Percentiles rank a stretch among this genome's conserved stretches.
phyloP scores from a whole-genome alignment of 345 rosid genomes.

The Trapa incisa region DNA sequence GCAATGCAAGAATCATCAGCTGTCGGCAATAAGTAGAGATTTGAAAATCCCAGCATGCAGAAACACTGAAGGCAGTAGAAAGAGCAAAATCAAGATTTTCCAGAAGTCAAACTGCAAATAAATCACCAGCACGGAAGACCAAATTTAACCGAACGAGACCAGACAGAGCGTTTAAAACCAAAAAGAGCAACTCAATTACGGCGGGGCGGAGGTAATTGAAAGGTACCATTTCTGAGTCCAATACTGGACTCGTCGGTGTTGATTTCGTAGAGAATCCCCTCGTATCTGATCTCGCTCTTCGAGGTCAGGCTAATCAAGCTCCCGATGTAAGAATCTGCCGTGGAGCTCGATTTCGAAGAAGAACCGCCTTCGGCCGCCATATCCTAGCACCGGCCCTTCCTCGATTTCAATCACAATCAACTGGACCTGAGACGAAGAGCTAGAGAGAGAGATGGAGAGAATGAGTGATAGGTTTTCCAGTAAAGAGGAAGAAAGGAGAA shows the following conservation, averaged over 20 bases:
- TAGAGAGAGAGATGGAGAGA: background rate
- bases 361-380: conserved; percentile 49
- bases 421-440: background rate
- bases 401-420: background rate
- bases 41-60: too few relatives aligned
- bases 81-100: too few relatives aligned
- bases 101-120: too few relatives aligned
- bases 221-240: conserved; percentile 72
- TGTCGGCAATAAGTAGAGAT: too few relatives aligned
- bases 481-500: too few relatives aligned
- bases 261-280: conserved; percentile 86
- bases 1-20: too few relatives aligned
- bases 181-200: background rate
- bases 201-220: background rate
- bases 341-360: conserved; percentile 26
- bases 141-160: too few relatives aligned
- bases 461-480: background rate
- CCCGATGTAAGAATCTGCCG: conserved; percentile 91
- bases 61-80: too few relatives aligned
- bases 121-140: too few relatives aligned
- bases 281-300: conserved; percentile 94
- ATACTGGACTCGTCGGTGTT: conserved; percentile 93
- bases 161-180: background rate
- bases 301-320: conserved; percentile 94
- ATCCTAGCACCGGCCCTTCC: background rate